Conservation (phyloP, 1,284 basidiomycete genomes). For the Ganoderma meredithae region DNA sequence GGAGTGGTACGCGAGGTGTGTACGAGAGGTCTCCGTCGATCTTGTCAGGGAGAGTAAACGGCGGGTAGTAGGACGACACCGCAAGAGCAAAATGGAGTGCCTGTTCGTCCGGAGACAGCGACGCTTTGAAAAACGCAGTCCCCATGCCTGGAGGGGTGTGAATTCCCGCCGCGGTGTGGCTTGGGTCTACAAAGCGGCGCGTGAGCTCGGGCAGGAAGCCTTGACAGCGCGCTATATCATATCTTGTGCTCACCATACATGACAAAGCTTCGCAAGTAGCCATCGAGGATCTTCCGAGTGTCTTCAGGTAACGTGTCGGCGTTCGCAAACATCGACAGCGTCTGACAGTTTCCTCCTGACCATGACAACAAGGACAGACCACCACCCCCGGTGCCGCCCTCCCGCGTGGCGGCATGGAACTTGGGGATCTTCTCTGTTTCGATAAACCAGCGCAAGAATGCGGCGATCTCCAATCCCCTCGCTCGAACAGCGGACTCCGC, state of each 20-base stretch:
- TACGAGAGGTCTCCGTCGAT: background rate
- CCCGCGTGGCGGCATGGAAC: constrained; percentile 17
- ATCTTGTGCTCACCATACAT: constrained; percentile 32
- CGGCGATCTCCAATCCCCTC: constrained; percentile 36
- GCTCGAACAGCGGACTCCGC: constrained; percentile 26
- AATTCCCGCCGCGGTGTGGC: constrained; percentile 9
- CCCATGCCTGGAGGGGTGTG: constrained; percentile 7
- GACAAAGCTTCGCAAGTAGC: constrained; percentile 35
- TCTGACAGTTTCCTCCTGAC: constrained; percentile 36
- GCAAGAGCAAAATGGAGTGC: constrained; percentile 15
- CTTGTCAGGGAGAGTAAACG: constrained; percentile 17
- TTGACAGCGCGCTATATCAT: no score
- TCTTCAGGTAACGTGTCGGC: constrained; percentile 31
- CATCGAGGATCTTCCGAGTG: constrained; percentile 24
- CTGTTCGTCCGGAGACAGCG: constrained; percentile 17
- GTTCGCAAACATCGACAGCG: constrained; percentile 35
- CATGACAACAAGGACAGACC: constrained; percentile 40
- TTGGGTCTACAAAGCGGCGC: constrained; percentile 2
- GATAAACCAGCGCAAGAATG: constrained; percentile 40
- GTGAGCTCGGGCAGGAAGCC: background rate
- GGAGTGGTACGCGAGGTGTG: background rate
- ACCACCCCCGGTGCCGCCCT: constrained; percentile 17
- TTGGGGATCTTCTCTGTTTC: constrained; percentile 32
- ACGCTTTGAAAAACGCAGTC: background rate
- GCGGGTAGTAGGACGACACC: constrained; percentile 27